Evolutionary conservation across 805 yeast species (phyloP), one percentile per base, ranked within the genome.

Genomic region (Hanseniaspora thailandica): DNA sequence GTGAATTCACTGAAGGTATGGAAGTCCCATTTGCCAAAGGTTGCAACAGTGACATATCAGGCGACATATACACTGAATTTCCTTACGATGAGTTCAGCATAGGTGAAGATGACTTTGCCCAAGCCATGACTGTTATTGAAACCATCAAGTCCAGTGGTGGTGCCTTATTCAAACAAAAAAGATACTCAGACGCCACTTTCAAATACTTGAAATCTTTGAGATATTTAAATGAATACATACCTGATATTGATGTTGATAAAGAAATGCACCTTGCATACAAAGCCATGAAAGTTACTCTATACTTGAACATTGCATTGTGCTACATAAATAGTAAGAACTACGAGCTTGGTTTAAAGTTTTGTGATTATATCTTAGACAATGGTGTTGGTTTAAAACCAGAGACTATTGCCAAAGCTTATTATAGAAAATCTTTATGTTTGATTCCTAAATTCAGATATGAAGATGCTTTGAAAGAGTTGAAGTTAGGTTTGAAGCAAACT

Each of bases 11-110:
- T 6, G 73, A 71, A 8, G 64, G 64, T 0, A 74, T 76, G 69
- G 72, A 63, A 0, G 63, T 80, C 2, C 90, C 90, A 0, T 71
- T 81, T 1, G 76, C 61, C 59, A 80, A 80, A 59, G 85, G 88
- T 0, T 75, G 83, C 46, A 77, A 78, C 59, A 77, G 76, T 55
- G 61, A 68, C 0, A 69, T 80, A 7, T 87, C 83, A 1, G 86
- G 86, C 7, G 94, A 85, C 60, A 63, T 76, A 0, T 85, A 74
- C 60, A 93, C 84, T 65, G 93, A 84, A 63, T 78, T 72, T 59
- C 94, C 93, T 0, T 88, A 80, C 56, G 94, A 85, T 63, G 86
- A 84, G 59, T 69, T 62, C 3, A 65, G 73, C 55, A 77, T 82
- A 47, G 80, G 76, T 54, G 75, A 76, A 44, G 81, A 83, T 19